phyloP scores from a whole-genome alignment of 2,329 filamentous ascomycete genomes.

The Colletotrichum cordylinicola region DNA sequence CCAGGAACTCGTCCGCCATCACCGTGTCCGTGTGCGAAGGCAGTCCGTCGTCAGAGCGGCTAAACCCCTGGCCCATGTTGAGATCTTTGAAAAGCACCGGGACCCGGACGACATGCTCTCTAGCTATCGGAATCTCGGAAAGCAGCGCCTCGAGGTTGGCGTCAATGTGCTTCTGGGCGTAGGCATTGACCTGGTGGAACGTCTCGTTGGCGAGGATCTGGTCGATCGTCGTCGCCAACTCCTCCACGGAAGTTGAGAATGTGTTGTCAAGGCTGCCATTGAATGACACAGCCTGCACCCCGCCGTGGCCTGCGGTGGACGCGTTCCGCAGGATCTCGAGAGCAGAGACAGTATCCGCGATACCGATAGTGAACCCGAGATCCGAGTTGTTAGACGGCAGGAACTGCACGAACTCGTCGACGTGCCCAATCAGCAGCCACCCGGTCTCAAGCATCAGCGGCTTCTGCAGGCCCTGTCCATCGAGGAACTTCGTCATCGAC shows the following conservation, averaged over 20 bases:
- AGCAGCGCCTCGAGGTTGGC: slow-evolving; percentile 3
- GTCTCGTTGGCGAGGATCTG: slow-evolving; percentile 13
- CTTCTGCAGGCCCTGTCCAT: slow-evolving; percentile 38
- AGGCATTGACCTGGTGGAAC: slow-evolving; percentile 4
- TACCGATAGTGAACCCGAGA: slow-evolving; percentile 27
- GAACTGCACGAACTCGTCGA: slow-evolving; percentile 40
- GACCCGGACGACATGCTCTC: slow-evolving; percentile 27
- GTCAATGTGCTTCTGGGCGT: slow-evolving; percentile 21
- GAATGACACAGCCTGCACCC: neutral
- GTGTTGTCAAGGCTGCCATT: neutral
- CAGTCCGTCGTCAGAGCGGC: neutral
- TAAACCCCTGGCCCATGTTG: neutral
- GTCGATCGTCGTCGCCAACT: slow-evolving; percentile 13
- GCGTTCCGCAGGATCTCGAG: slow-evolving; percentile 29
- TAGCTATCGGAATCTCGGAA: slow-evolving; percentile 23
- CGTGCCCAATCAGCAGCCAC: slow-evolving; percentile 36
- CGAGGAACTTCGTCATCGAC: slow-evolving; percentile 32
- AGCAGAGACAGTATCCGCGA: slow-evolving; percentile 26
- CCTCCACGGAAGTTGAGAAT: neutral
- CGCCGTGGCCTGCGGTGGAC: slow-evolving; percentile 28
- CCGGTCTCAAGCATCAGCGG: slow-evolving; percentile 38
- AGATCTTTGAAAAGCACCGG: slow-evolving; percentile 24
- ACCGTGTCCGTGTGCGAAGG: neutral
- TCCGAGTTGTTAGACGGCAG: slow-evolving; percentile 24
- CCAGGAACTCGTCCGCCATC: neutral